Evolutionary conservation across 2,329 filamentous ascomycete genomes (phyloP).

Genomic region (Aurifilum marmelostoma): DNA sequence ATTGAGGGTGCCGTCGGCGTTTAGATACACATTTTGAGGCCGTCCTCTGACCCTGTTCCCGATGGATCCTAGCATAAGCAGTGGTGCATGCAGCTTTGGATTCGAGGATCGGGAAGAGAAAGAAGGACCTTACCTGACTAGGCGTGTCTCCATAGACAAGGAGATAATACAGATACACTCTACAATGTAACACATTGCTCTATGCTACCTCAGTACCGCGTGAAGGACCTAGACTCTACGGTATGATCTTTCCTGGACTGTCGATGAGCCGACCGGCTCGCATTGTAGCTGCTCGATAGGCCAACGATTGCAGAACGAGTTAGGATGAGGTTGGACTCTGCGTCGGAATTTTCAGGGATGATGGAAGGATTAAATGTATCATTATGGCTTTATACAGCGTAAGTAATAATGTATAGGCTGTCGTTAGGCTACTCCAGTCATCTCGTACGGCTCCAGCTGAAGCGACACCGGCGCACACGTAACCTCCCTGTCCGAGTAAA

Average conservation of each 20-base stretch:
- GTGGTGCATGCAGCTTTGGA: not conserved
- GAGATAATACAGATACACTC: not conserved
- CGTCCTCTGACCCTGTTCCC: not conserved
- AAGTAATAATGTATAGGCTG: not conserved
- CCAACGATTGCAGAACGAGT: not conserved
- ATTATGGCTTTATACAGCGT: too few relatives aligned
- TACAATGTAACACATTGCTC: too few relatives aligned
- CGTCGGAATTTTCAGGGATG: not conserved
- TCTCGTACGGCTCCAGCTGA: constrained; percentile 39
- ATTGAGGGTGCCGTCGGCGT: not conserved
- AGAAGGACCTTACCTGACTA: not conserved
- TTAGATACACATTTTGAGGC: not conserved
- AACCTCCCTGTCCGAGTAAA: constrained; percentile 43
- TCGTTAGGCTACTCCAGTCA: constrained; percentile 41
- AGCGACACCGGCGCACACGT: constrained; percentile 39
- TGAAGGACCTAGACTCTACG: not conserved
- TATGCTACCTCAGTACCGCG: not conserved
- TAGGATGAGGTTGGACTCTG: not conserved
- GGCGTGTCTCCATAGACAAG: not conserved
- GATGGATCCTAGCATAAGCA: not conserved
- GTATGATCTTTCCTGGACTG: not conserved
- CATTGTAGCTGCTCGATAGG: not conserved
- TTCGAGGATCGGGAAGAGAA: not conserved
- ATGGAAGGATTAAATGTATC: not conserved
- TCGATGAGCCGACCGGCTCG: not conserved